Conservation (phyloP, 345 rosid species). For the Xanthoceras sorbifolium region DNA sequence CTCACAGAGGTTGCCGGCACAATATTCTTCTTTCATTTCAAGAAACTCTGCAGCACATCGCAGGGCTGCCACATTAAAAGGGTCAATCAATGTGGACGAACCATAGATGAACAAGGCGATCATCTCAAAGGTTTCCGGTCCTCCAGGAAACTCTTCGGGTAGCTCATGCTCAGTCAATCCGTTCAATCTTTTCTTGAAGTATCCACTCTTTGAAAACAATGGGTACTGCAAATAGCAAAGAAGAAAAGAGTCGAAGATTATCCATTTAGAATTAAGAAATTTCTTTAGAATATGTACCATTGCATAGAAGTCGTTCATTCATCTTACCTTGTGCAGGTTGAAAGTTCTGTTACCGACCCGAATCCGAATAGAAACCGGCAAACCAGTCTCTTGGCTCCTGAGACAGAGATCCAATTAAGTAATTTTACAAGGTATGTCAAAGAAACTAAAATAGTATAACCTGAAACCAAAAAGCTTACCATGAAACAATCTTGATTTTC, state of each 20-base stretch:
- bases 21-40: slow-evolving; percentile 67
- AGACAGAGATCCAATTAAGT: slow-evolving; percentile 7
- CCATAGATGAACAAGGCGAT: slow-evolving; percentile 65
- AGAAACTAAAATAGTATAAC: neutral
- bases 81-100: slow-evolving; percentile 62
- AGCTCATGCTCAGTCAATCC: slow-evolving; percentile 54
- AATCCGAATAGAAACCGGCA: slow-evolving; percentile 54
- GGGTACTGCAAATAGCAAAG: slow-evolving; percentile 49
- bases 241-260: neutral
- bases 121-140: slow-evolving; percentile 74
- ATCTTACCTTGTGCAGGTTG: slow-evolving; percentile 63
- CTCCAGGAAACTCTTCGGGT: slow-evolving; percentile 71
- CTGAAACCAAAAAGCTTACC: slow-evolving; percentile 24
- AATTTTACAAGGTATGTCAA: neutral
- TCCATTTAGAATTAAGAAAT: neutral
- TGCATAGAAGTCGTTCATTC: neutral
- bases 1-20: slow-evolving; percentile 61
- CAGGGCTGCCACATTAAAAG: slow-evolving; percentile 68
- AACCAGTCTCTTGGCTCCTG: slow-evolving; percentile 70
- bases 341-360: slow-evolving; percentile 47
- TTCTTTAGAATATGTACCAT: neutral
- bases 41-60: slow-evolving; percentile 80
- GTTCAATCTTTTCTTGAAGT: slow-evolving; percentile 52
- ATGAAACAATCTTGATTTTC: slow-evolving; percentile 57
- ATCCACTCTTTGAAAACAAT: slow-evolving; percentile 65